Percentiles rank a stretch among this genome's conserved stretches.
phyloP scores from a whole-genome alignment of 305 asterid genomes.

The Plantago coronopus region DNA sequence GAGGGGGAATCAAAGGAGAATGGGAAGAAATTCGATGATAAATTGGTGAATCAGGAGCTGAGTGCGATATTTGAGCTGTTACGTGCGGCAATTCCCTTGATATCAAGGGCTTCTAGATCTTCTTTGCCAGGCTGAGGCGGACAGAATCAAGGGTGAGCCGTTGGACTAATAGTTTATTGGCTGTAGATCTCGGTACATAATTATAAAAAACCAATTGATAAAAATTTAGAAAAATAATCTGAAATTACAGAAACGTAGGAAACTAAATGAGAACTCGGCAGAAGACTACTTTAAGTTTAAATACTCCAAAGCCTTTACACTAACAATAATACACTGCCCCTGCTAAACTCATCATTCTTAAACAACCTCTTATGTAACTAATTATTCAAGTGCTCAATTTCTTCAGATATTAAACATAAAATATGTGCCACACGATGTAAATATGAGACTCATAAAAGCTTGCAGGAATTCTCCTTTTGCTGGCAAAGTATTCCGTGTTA shows the following conservation, averaged over 20 bases:
- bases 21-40: slow-evolving; percentile 3
- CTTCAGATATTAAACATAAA: slow-evolving; percentile 18
- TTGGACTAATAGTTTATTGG: not conserved
- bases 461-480: slow-evolving; percentile 27
- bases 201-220: no score
- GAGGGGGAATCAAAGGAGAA: not conserved
- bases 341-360: not conserved
- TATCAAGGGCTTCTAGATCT: not conserved
- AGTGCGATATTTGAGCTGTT: not conserved
- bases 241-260: not conserved
- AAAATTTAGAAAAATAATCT: not conserved
- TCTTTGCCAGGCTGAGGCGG: not conserved
- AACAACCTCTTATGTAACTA: not conserved
- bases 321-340: not conserved
- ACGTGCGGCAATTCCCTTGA: slow-evolving; percentile 12
- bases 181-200: no score
- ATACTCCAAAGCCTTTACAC: not conserved
- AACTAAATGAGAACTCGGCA: not conserved
- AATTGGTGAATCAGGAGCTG: not conserved
- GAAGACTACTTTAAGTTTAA: not conserved
- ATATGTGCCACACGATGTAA: slow-evolving; percentile 5
- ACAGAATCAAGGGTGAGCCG: not conserved
- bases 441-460: slow-evolving; percentile 13
- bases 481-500: slow-evolving; percentile 27
- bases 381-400: slow-evolving; percentile 13